Percentiles rank a stretch among this genome's conserved stretches.
Evolutionary conservation across 108 stramenopile species (phyloP).

Genomic region (Cylindrotheca closterium): DNA sequence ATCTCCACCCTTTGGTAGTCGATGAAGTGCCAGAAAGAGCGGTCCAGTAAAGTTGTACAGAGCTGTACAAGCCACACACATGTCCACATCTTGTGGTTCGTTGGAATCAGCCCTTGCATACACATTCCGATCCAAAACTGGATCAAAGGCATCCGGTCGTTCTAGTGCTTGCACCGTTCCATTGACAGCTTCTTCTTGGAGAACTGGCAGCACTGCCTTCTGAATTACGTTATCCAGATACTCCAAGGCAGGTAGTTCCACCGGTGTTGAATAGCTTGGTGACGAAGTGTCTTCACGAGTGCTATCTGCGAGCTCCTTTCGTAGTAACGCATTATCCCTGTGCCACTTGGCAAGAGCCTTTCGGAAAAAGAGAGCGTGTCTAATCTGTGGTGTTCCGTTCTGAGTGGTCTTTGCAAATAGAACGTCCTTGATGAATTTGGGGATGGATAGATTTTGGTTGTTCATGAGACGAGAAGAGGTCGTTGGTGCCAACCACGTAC

Average conservation of each 20-base stretch:
- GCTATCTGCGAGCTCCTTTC: conserved; percentile 49
- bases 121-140: conserved; percentile 61
- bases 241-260: conserved; percentile 63
- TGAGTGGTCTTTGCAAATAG: conserved; percentile 70
- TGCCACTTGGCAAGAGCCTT: conserved; percentile 71
- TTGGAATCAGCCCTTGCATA: conserved; percentile 66
- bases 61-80: conserved; percentile 80
- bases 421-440: conserved; percentile 65
- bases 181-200: conserved; percentile 86
- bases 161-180: conserved; percentile 80
- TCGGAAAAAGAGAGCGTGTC: conserved; percentile 81
- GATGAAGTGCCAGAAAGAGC: conserved; percentile 81
- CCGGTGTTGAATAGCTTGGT: conserved; percentile 37
- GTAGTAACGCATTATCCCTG: conserved; percentile 47
- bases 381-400: conserved; percentile 61
- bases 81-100: conserved; percentile 79
- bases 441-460: conserved; percentile 58
- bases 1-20: conserved; percentile 78
- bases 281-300: conserved; percentile 76
- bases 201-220: conserved; percentile 71
- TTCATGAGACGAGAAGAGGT: conserved; percentile 28
- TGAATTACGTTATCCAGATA: conserved; percentile 84
- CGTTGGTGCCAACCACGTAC: conserved; percentile 17
- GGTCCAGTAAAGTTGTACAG: conserved; percentile 75
- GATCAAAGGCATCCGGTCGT: conserved; percentile 82